A percentile compares a stretch with the other conserved stretches of the same genome.
These are phyloP conservation scores for Psilocybe azurescens DNA, from an alignment of 768 basidiomycete genomes.

Conservation along the genomic window DNA sequence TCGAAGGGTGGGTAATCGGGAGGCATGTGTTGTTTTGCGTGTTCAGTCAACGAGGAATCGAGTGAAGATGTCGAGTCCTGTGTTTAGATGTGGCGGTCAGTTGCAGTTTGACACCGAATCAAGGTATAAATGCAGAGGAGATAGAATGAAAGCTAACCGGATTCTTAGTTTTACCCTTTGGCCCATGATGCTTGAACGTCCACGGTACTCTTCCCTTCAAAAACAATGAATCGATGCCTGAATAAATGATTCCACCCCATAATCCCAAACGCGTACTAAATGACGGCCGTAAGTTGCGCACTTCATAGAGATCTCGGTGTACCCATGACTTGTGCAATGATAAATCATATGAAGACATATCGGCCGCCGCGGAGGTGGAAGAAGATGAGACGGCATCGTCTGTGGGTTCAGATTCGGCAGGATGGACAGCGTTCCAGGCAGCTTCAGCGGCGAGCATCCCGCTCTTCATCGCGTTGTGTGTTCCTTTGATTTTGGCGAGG, in stretches of 20 bases:
- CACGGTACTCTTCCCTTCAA: slow-evolving; percentile 88
- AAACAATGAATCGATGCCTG: slow-evolving; percentile 86
- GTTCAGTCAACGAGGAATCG: slow-evolving; percentile 77
- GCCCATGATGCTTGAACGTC: slow-evolving; percentile 78
- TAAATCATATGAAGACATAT: slow-evolving; percentile 77
- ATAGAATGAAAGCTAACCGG: slow-evolving; percentile 25
- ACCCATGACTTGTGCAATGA: slow-evolving; percentile 83
- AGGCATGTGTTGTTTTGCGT: slow-evolving; percentile 66
- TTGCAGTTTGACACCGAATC: background rate
- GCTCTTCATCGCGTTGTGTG: slow-evolving; percentile 99
- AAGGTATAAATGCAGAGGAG: background rate
- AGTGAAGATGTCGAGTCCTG: slow-evolving; percentile 36
- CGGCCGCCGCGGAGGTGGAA: slow-evolving; percentile 33
- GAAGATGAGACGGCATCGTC: slow-evolving; percentile 16
- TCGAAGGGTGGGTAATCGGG: slow-evolving; percentile 89
- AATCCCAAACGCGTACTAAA: slow-evolving; percentile 84
- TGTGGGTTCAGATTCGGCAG: slow-evolving; percentile 20
- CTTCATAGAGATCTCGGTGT: slow-evolving; percentile 83
- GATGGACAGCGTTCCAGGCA: slow-evolving; percentile 67
- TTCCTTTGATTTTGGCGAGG: slow-evolving; percentile 97
- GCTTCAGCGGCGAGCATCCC: slow-evolving; percentile 97
- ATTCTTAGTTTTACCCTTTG: slow-evolving; percentile 34
- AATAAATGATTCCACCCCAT: slow-evolving; percentile 88
- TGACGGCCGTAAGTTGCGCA: slow-evolving; percentile 89
- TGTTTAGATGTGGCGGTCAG: background rate